Evolutionary conservation across 2,329 filamentous ascomycete genomes (phyloP), one percentile per base, ranked within the genome.

Genomic region (Pyrenophora graminea): DNA sequence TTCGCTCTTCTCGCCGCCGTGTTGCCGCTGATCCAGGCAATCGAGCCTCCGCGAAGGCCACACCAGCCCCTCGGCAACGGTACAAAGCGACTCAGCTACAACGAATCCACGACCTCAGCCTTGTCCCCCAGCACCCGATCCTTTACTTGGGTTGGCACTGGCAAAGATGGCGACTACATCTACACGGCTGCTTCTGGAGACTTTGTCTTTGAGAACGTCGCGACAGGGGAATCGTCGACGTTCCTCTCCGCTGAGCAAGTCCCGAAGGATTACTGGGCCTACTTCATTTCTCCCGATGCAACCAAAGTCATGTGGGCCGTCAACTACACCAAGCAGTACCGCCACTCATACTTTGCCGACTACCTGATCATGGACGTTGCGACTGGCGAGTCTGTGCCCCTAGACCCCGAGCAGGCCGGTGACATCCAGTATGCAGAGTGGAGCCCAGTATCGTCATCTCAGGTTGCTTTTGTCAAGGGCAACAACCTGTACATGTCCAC

Each of bases 341-440:
- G 86, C 1, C 75, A 88, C 71, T 86, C 85, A 5, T 88, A 85
- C 70, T 85, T 85, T 65, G 82, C 86, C 30, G 80, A 88, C 66
- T 89, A 89, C 68, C 79, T 83, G 38, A 74, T 89, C 17, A 79
- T 86, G 39, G 82, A 88, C 56, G 79, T 87, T 9, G 76, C 76
- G n/a, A 81, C 79, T 0, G 83, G 83, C 19, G 68, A 80, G 47
- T 74, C 80, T 1, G 76, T 77, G 3, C 79, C 85, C 0, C 75
- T 89, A 0, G 80, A 85, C 0, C 73, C 78, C 0, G 81, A 84
- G 49, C 85, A 87, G 55, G 76, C 69, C 1, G 85, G 83, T 10
- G 85, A 88, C 61, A 84, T 89, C 40, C 85, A 88, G 64, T 88
- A 86, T 58, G 86, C 86, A 2, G 76, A 79, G 48, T 82, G 86